Percentiles rank a stretch among this genome's conserved stretches.
These are phyloP conservation scores for Lactuca sativa DNA, from an alignment of 129 eudicot species.

Conservation along the genomic window DNA sequence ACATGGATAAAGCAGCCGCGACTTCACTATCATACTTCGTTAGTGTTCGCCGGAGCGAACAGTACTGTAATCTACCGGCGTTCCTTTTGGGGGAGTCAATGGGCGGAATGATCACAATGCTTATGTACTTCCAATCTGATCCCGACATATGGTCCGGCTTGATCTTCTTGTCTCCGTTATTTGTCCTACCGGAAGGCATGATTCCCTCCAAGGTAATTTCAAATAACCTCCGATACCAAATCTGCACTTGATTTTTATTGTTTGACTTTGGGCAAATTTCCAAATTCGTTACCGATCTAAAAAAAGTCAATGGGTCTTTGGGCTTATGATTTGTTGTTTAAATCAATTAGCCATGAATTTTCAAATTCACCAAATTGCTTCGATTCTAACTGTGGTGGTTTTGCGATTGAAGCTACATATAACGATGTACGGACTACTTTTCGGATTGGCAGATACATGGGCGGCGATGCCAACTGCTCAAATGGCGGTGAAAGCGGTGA, in stretches of 20 bases:
- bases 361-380: background rate
- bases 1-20: conserved; percentile 58
- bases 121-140: conserved; percentile 74
- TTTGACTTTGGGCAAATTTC: background rate
- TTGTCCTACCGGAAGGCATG: conserved; percentile 63
- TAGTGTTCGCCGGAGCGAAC: conserved; percentile 55
- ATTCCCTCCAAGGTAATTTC: conserved; percentile 68
- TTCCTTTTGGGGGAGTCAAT: conserved; percentile 67
- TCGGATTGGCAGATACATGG: conserved; percentile 87
- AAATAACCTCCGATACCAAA: background rate
- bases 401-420: conserved; percentile 42
- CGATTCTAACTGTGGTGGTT: background rate
- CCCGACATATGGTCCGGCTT: conserved; percentile 65
- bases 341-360: too few relatives aligned
- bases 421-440: conserved; percentile 62
- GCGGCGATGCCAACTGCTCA: conserved; percentile 72
- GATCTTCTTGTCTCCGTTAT: conserved; percentile 65
- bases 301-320: too few relatives aligned
- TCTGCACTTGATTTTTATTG: background rate
- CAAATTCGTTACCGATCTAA: background rate
- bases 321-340: background rate
- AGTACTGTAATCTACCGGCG: conserved; percentile 57
- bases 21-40: conserved; percentile 48
- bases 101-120: conserved; percentile 66
- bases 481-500: conserved; percentile 56